A percentile compares a stretch with the other conserved stretches of the same genome.
These are phyloP conservation scores for Solidago caesia DNA, from an alignment of 129 eudicot genomes.

Conservation along the genomic window DNA sequence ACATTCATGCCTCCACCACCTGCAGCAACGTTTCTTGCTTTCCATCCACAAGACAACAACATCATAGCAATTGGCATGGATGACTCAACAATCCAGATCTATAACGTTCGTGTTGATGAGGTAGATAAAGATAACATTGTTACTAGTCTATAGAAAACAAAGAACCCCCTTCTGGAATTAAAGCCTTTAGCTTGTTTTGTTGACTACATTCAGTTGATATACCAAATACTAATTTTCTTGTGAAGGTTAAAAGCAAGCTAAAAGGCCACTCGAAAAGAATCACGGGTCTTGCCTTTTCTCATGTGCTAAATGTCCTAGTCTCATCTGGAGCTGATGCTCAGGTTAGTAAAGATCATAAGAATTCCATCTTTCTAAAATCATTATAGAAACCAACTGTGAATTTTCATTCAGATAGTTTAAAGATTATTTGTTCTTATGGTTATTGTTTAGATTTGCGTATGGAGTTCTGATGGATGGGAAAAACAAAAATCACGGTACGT, in stretches of 20 bases:
- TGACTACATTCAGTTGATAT: not conserved
- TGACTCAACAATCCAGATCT: conserved; percentile 71
- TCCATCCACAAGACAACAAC: conserved; percentile 85
- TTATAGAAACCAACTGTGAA: not conserved
- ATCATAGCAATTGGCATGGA: conserved; percentile 85
- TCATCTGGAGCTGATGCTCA: conserved; percentile 98
- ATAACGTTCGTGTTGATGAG: conserved; percentile 81
- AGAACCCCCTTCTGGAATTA: not conserved
- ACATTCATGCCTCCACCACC: conserved; percentile 89
- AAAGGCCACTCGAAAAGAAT: conserved; percentile 89
- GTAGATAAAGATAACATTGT: conserved; percentile 21
- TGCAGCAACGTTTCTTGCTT: conserved; percentile 78
- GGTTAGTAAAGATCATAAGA: conserved; percentile 40
- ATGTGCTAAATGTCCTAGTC: conserved; percentile 67
- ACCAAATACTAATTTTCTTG: not conserved
- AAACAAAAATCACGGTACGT: conserved; percentile 62
- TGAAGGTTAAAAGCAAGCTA: conserved; percentile 94
- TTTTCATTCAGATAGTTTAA: not conserved
- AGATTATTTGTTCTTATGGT: not conserved
- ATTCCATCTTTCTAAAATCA: not conserved
- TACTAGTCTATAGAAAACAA: not conserved
- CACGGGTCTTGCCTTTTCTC: conserved; percentile 90
- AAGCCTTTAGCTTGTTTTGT: conserved; percentile 7
- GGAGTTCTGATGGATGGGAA: conserved; percentile 93
- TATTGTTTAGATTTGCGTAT: conserved; percentile 66